Conservation (phyloP, 495 filamentous ascomycete genomes). For the Aspergillus steynii region DNA sequence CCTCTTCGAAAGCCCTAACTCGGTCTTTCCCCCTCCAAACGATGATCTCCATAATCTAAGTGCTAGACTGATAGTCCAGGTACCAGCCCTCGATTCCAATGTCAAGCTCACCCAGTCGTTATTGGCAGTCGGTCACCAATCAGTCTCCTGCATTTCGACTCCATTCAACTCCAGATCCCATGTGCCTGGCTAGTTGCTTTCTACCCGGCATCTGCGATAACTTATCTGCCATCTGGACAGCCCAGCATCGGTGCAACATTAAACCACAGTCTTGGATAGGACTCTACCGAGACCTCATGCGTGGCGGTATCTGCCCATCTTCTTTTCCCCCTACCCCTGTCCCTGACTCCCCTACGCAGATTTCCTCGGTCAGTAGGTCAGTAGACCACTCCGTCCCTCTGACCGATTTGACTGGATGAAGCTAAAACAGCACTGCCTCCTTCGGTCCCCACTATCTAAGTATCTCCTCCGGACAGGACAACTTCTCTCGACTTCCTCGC, state of each 20-base stretch:
- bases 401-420: not conserved
- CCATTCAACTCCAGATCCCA: no score
- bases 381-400: not conserved
- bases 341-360: no score
- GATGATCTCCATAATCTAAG: not conserved
- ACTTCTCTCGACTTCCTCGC: not conserved
- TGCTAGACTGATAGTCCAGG: not conserved
- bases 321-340: no score
- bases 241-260: no score
- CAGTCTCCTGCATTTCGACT: not conserved
- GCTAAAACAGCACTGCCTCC: slow-evolving; percentile 5
- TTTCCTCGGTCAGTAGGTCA: no score
- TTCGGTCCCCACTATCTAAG: slow-evolving; percentile 2
- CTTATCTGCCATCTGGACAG: no score
- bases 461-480: not conserved
- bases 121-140: not conserved
- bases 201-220: no score
- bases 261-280: no score
- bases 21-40: not conserved
- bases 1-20: not conserved
- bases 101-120: not conserved
- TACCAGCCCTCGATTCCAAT: not conserved
- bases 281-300: no score
- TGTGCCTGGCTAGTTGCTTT: no score
- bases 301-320: no score